Percentiles rank a stretch among this genome's conserved stretches.
These are phyloP conservation scores for Immersiporthe knoxdaviesiana DNA, from an alignment of 2,329 filamentous ascomycete species.

Conservation along the genomic window DNA sequence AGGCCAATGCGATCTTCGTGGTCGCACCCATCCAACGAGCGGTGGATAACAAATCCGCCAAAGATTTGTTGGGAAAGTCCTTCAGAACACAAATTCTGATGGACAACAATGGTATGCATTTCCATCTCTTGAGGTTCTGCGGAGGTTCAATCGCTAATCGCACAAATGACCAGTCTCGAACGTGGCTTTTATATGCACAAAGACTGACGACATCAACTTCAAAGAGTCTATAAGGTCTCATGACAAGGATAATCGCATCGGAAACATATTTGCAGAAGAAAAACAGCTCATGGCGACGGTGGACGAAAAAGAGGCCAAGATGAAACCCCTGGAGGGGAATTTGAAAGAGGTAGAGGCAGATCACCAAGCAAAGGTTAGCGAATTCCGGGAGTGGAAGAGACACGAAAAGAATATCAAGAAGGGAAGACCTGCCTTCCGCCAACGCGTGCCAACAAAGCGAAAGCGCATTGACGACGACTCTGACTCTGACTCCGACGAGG, in stretches of 20 bases:
- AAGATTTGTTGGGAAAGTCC: slow-evolving; percentile 56
- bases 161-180: slow-evolving; percentile 35
- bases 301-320: neutral
- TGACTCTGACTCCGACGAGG: neutral
- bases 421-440: neutral
- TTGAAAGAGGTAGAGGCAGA: neutral
- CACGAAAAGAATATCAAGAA: neutral
- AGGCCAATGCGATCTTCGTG: slow-evolving; percentile 63
- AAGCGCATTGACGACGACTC: slow-evolving; percentile 2
- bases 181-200: slow-evolving; percentile 66
- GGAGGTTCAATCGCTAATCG: neutral
- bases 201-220: slow-evolving; percentile 60
- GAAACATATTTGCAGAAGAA: neutral
- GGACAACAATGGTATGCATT: slow-evolving; percentile 40
- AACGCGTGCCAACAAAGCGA: slow-evolving; percentile 18
- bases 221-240: slow-evolving; percentile 1
- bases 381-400: neutral
- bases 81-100: slow-evolving; percentile 64
- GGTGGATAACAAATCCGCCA: slow-evolving; percentile 63
- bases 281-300: neutral
- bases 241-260: slow-evolving; percentile 17
- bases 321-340: neutral
- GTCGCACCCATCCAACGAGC: slow-evolving; percentile 64
- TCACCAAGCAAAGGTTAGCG: neutral
- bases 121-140: too few species aligned